Evolutionary conservation across 257 asterid genomes (phyloP).

Genomic region (Cinchona pubescens): DNA sequence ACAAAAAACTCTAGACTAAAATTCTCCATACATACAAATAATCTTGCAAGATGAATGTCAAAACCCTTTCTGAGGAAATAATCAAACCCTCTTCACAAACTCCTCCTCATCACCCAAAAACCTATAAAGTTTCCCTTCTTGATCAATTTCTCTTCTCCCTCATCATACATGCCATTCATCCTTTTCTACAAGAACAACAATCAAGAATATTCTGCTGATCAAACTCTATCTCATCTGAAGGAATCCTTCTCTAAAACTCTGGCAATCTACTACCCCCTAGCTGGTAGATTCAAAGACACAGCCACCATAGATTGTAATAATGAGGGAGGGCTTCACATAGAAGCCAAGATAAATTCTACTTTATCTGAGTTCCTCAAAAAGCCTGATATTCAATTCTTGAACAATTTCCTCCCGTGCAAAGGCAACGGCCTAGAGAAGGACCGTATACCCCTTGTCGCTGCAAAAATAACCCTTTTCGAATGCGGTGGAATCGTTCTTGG

Average conservation of each 20-base stretch:
- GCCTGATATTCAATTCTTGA: conserved; percentile 21
- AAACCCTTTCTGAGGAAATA: conserved; percentile 13
- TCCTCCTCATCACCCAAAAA: conserved; percentile 17
- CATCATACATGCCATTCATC: conserved; percentile 25
- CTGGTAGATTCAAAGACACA: conserved; percentile 20
- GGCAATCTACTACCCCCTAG: conserved; percentile 28
- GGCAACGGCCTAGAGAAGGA: conserved; percentile 18
- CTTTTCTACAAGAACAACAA: conserved; percentile 17
- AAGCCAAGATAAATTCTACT: conserved; percentile 19
- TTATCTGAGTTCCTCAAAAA: conserved; percentile 21
- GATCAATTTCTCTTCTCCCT: conserved; percentile 32
- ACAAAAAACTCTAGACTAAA: not conserved
- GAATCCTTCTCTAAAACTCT: conserved; percentile 25
- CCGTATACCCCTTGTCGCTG: conserved; percentile 13
- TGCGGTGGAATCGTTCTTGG: conserved; percentile 29
- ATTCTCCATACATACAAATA: not conserved
- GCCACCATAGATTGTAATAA: conserved; percentile 26
- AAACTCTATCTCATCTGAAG: not conserved
- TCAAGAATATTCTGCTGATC: not conserved
- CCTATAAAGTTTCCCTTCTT: conserved; percentile 20
- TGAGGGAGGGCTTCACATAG: conserved; percentile 22
- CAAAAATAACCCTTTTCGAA: conserved; percentile 12
- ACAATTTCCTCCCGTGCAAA: conserved; percentile 25
- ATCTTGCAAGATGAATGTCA: not conserved
- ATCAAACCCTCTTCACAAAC: conserved; percentile 27